These are phyloP conservation scores for Fusarium miscanthi DNA, from an alignment of 2,329 filamentous ascomycete species.

Conservation along the genomic window DNA sequence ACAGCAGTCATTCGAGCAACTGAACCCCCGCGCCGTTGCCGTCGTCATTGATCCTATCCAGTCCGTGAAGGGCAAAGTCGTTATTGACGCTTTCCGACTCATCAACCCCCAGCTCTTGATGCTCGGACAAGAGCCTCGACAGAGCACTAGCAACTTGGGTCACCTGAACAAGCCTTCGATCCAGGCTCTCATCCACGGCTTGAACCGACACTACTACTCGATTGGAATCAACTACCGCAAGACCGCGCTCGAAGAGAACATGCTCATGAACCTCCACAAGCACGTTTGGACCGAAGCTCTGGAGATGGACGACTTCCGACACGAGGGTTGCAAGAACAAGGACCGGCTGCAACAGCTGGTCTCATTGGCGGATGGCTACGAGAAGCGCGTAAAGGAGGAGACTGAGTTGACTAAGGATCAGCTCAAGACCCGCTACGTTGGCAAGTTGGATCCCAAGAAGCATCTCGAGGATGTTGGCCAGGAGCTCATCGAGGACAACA, in stretches of 20 bases:
- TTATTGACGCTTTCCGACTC: slow-evolving; percentile 98
- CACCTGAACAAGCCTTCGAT: slow-evolving; percentile 99
- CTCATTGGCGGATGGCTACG: slow-evolving; percentile 91
- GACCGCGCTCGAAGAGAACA: slow-evolving; percentile 97
- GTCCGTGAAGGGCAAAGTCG: slow-evolving; percentile 99
- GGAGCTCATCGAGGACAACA: slow-evolving; percentile 98
- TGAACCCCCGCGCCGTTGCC: slow-evolving; percentile 94
- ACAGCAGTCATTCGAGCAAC: slow-evolving; percentile 99
- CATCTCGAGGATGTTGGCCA: slow-evolving; percentile 97
- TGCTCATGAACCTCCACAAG: slow-evolving; percentile 99
- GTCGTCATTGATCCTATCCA: slow-evolving; percentile 99
- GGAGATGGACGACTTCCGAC: slow-evolving; percentile 94
- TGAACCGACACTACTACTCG: slow-evolving; percentile 99
- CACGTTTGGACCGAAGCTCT: slow-evolving; percentile 98
- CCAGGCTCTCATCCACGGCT: slow-evolving; percentile 95
- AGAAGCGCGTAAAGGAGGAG: slow-evolving; percentile 99
- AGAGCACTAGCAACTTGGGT: slow-evolving; percentile 97
- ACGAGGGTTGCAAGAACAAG: slow-evolving; percentile 86
- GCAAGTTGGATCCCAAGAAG: slow-evolving; percentile 99
- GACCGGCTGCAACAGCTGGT: slow-evolving; percentile 90
- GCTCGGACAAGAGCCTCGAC: slow-evolving; percentile 96
- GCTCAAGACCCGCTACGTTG: slow-evolving; percentile 97
- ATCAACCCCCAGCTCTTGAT: slow-evolving; percentile 98
- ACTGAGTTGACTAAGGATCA: slow-evolving; percentile 97
- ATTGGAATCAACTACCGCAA: slow-evolving; percentile 99